Base-by-base conservation (phyloP, 2,329 filamentous ascomycete genomes). In the Claviceps paspali region DNA sequence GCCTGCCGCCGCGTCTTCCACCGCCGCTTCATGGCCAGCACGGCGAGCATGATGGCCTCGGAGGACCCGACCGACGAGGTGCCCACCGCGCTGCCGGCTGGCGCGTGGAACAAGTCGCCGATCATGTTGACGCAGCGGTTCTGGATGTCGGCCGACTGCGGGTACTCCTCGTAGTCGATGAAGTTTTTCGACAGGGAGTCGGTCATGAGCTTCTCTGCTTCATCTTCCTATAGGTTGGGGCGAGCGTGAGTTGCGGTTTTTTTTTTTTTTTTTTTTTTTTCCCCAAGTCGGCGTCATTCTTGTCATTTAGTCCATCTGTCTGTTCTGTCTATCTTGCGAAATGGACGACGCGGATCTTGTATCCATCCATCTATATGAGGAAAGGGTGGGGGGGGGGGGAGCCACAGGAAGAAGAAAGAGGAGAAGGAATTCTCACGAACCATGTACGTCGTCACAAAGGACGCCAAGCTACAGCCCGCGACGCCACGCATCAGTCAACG, bases 381-480 rank as follows among this genome's bases (percentile, higher is more conserved):
- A 29, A 29, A 29, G 28, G 7, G 17, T n/a, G n/a, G n/a, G n/a
- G n/a, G n/a, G n/a, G n/a, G n/a, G n/a, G n/a, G n/a, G n/a, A n/a
- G n/a, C n/a, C 7, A 30, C 6, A 6, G 11, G 11, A 31, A 6
- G 21, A 22, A 4, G 12, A 14, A 26, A 95, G 65, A 2, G 29
- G 26, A 31, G 18, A 24, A 17, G 3, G 9, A 19, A n/a, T n/a
- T n/a, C n/a, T n/a, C 4, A 38, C 41, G 30, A 38, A 84, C 81
- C 86, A 94, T 95, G 65, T 92, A 95, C 1, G 88, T 95, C 2
- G 87, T 94, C 46, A 94, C 86, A 53, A 96, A 96, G 27, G 80
- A 87, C 22, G 88, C 87, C 50, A 96, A 62, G 59, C 84, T 91
- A 38, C 3, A 86, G 21, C 87, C 87, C 50, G 95, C 5, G 5